These are phyloP conservation scores for Neocallimastix lanati DNA, from an alignment of 192 early-diverging fungal species.

Conservation along the genomic window DNA sequence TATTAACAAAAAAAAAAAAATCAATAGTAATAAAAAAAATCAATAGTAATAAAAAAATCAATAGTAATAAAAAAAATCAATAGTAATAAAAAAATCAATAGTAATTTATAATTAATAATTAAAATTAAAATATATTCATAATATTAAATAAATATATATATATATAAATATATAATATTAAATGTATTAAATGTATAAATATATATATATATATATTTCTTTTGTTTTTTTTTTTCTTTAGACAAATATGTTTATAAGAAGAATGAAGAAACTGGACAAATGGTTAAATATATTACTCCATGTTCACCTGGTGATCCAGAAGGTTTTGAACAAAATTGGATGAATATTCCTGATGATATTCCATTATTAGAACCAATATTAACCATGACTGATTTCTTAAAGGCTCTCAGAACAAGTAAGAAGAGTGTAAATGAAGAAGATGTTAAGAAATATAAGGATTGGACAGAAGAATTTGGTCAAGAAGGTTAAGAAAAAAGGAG, in stretches of 20 bases:
- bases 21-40: too few species aligned
- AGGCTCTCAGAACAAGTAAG: slow-evolving; percentile 53
- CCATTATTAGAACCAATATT: slow-evolving; percentile 85
- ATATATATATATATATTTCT: too few species aligned
- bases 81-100: too few species aligned
- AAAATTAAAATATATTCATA: too few species aligned
- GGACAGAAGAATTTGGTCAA: slow-evolving; percentile 60
- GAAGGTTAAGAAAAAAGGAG: too few species aligned
- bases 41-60: too few species aligned
- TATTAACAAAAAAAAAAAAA: too few species aligned
- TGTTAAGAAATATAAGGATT: slow-evolving; percentile 61
- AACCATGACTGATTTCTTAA: slow-evolving; percentile 64
- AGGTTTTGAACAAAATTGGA: slow-evolving; percentile 79
- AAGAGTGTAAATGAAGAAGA: slow-evolving; percentile 75
- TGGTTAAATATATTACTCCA: slow-evolving; percentile 55
- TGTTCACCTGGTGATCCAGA: slow-evolving; percentile 84
- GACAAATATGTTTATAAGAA: slow-evolving; percentile 13
- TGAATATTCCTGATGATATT: slow-evolving; percentile 49
- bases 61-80: too few species aligned
- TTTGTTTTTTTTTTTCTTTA: too few species aligned
- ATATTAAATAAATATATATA: slow-evolving; percentile 15
- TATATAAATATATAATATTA: not conserved
- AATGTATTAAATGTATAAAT: too few species aligned
- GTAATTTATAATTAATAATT: too few species aligned
- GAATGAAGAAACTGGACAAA: slow-evolving; percentile 24